Base-by-base conservation (phyloP, 2,329 filamentous ascomycete species). In the Colletotrichum sp. region DNA sequence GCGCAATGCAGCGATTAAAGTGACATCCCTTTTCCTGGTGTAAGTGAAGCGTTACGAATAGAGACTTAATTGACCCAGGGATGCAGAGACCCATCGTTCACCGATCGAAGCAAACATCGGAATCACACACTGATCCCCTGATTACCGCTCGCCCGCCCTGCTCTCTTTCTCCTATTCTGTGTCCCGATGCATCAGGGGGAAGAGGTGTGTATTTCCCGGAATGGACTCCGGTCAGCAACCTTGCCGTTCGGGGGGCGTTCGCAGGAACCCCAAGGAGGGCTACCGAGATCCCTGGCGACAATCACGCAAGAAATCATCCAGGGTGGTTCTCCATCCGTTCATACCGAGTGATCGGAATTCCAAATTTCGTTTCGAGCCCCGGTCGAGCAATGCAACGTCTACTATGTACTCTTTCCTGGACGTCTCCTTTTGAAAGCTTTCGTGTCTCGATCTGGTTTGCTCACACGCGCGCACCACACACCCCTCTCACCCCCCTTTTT, bases 291-390 rank as follows among this genome's bases (percentile, higher is more conserved):
- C 74, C 74, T 76, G 74, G 27, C 59, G 59, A 22, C 59, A 73
- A 76, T 73, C 70, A 60, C 74, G 74, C 74, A 36, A 59, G 63
- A 61, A 63, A 64, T 55, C 57, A 16, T 48, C 69, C 48, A 72
- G 63, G 69, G 30, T 64, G 69, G 64, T 60, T 69, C 69, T 60
- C 74, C 74, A 76, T 76, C 74, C 70, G 74, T 76, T 76, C 70
- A 71, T 76, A 76, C 74, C 74, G 44, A 52, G 30, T 64, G 16
- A 25, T 65, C 70, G 74, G 74, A 60, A 68, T 64, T 76, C 60
- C 74, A 74, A 75, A 75, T 73, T 25, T 72, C 55, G 68, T 65
- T 69, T 68, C 32, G 30, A 15, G 28, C 64, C 59, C 59, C 22
- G 27, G 28, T 44, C 32, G 25, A 59, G 55, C 36, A 68, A 73